Conservation (phyloP, 352 stramenopile genomes). For the Pythium diclinum region DNA sequence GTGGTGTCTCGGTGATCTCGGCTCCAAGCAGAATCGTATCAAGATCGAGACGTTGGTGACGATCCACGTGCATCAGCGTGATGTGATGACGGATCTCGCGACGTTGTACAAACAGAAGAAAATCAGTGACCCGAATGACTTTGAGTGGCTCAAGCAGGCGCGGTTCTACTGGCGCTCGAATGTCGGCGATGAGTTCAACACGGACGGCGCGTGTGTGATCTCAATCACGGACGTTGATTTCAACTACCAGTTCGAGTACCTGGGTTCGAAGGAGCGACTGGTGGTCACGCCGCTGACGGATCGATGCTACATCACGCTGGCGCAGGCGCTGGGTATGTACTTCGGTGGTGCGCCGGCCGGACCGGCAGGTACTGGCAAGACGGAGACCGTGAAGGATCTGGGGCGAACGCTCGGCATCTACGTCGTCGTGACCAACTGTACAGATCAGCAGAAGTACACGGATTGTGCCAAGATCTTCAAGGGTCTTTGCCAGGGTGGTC, state of each 20-base stretch:
- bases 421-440: slow-evolving; percentile 97
- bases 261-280: slow-evolving; percentile 96
- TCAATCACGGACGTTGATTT: slow-evolving; percentile 98
- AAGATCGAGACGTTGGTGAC: slow-evolving; percentile 98
- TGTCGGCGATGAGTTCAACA: slow-evolving; percentile 92
- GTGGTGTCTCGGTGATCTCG: slow-evolving; percentile 96
- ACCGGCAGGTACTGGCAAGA: slow-evolving; percentile 95
- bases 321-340: slow-evolving; percentile 97
- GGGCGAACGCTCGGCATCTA: slow-evolving; percentile 94
- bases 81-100: slow-evolving; percentile 95
- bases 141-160: slow-evolving; percentile 99
- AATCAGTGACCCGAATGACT: slow-evolving; percentile 96
- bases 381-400: slow-evolving; percentile 97
- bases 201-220: slow-evolving; percentile 94
- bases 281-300: slow-evolving; percentile 97
- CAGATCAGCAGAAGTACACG: slow-evolving; percentile 97
- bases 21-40: slow-evolving; percentile 95
- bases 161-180: slow-evolving; percentile 97
- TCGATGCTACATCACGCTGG: slow-evolving; percentile 97
- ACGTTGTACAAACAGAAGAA: slow-evolving; percentile 95
- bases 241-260: slow-evolving; percentile 98
- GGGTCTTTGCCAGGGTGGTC: slow-evolving; percentile 93
- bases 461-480: slow-evolving; percentile 99
- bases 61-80: slow-evolving; percentile 97
- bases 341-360: slow-evolving; percentile 95